Evolutionary conservation across 2,329 filamentous ascomycete species (phyloP).

Genomic region (Leptosphaerulina australis): DNA sequence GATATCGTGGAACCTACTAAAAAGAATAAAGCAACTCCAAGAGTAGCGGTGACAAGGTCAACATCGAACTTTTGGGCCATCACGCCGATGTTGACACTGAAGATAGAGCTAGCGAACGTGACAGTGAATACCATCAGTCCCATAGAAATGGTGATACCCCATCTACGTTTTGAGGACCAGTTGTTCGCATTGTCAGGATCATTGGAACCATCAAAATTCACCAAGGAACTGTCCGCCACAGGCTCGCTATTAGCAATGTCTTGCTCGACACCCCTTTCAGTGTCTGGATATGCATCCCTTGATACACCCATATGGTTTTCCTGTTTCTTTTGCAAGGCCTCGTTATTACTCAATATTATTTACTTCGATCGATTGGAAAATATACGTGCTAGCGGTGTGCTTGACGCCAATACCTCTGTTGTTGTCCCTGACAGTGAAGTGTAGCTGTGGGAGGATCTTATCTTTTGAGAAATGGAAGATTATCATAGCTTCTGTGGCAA

Average conservation of each 20-base stretch:
- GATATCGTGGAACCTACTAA: conserved; percentile 26
- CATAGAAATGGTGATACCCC: conserved; percentile 70
- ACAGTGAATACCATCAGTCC: conserved; percentile 46
- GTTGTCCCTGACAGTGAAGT: conserved; percentile 1
- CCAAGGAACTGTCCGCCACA: conserved; percentile 50
- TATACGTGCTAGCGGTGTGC: conserved; percentile 5
- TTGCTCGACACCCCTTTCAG: conserved; percentile 1
- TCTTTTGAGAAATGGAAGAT: too few relatives aligned
- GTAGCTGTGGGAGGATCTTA: background rate
- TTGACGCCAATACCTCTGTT: background rate
- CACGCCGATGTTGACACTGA: conserved; percentile 63
- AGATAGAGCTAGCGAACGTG: conserved; percentile 61
- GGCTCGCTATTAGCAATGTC: background rate
- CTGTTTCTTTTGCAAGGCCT: conserved; percentile 11
- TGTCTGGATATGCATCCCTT: background rate
- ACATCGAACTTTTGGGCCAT: conserved; percentile 59
- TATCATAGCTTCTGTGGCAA: background rate
- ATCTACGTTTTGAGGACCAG: conserved; percentile 72
- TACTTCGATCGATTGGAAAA: conserved; percentile 7
- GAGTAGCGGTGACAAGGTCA: conserved; percentile 52
- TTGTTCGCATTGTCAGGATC: conserved; percentile 74
- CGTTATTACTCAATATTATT: conserved; percentile 2
- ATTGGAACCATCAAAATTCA: conserved; percentile 74
- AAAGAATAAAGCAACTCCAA: conserved; percentile 59
- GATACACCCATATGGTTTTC: conserved; percentile 5